Percentiles rank a stretch among this genome's conserved stretches.
These are phyloP conservation scores for Porphyridium purpureum DNA, from an alignment of 23 red algal species.

Conservation along the genomic window DNA sequence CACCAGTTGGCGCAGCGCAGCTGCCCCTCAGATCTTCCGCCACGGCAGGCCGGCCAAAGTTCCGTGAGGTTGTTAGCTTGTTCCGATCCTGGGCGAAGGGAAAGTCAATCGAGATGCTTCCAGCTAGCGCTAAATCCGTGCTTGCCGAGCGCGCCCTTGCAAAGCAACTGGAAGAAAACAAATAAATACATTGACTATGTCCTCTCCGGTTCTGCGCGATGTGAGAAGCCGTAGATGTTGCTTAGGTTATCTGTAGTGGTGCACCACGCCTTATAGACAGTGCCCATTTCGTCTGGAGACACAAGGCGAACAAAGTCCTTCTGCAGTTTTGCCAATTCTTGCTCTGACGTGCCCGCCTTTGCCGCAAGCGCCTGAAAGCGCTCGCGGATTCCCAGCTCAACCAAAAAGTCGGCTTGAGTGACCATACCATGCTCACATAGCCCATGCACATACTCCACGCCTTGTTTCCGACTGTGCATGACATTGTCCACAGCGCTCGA, in stretches of 20 bases:
- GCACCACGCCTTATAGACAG: not conserved
- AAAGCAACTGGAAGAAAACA: not conserved
- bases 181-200: not conserved
- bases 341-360: not conserved
- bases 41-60: too few relatives aligned
- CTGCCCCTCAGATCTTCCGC: too few relatives aligned
- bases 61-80: too few relatives aligned
- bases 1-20: too few relatives aligned
- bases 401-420: not conserved
- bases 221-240: not conserved
- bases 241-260: not conserved
- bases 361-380: slow-evolving; percentile 2
- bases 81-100: not conserved
- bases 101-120: too few relatives aligned
- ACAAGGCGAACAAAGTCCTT: not conserved
- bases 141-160: not conserved
- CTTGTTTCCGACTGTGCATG: too few relatives aligned
- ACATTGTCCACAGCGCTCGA: slow-evolving; percentile 13
- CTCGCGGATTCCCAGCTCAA: not conserved
- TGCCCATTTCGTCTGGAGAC: slow-evolving; percentile 1
- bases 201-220: not conserved
- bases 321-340: not conserved
- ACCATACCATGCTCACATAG: not conserved
- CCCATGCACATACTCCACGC: too few relatives aligned
- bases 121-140: too few relatives aligned